phyloP scores from a whole-genome alignment of 208 protist species.

The Leishmania guyanensis region DNA sequence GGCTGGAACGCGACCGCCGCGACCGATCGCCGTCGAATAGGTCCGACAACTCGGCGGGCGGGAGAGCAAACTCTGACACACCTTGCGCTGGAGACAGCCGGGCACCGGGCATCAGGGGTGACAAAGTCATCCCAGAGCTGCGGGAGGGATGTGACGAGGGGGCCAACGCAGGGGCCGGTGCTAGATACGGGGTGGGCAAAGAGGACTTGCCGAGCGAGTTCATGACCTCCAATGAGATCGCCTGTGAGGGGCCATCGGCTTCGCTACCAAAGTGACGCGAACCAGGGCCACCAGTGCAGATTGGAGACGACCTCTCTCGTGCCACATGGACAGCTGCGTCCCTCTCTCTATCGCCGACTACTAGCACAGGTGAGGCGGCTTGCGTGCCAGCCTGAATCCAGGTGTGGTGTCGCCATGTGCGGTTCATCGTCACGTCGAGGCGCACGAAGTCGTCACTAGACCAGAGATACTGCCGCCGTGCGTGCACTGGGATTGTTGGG shows the following conservation, averaged over 20 bases:
- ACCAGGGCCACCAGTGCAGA: slow-evolving; percentile 15
- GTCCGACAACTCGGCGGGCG: slow-evolving; percentile 20
- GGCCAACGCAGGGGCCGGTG: slow-evolving; percentile 9
- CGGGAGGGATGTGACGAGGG: slow-evolving; percentile 1
- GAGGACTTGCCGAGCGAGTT: slow-evolving; percentile 35
- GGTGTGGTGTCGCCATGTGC: slow-evolving; percentile 28
- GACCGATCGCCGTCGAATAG: slow-evolving; percentile 17
- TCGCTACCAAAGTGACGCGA: slow-evolving; percentile 17
- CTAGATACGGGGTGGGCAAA: slow-evolving; percentile 33
- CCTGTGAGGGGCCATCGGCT: slow-evolving; percentile 10
- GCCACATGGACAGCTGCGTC: neutral
- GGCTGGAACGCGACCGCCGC: slow-evolving; percentile 20
- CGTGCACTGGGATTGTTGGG: slow-evolving; percentile 17
- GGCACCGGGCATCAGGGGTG: neutral
- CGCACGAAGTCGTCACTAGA: slow-evolving; percentile 40
- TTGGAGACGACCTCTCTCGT: slow-evolving; percentile 22
- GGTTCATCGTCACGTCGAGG: slow-evolving; percentile 36
- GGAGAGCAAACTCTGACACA: slow-evolving; percentile 23
- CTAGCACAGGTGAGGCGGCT: slow-evolving; percentile 3
- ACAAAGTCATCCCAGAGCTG: slow-evolving; percentile 12
- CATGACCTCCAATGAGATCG: slow-evolving; percentile 21
- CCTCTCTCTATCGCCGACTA: neutral
- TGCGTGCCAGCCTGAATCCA: slow-evolving; percentile 7
- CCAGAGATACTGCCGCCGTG: slow-evolving; percentile 27
- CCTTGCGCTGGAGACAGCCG: slow-evolving; percentile 20